phyloP scores from a whole-genome alignment of 257 asterid species.

The Penstemon barbatus region DNA sequence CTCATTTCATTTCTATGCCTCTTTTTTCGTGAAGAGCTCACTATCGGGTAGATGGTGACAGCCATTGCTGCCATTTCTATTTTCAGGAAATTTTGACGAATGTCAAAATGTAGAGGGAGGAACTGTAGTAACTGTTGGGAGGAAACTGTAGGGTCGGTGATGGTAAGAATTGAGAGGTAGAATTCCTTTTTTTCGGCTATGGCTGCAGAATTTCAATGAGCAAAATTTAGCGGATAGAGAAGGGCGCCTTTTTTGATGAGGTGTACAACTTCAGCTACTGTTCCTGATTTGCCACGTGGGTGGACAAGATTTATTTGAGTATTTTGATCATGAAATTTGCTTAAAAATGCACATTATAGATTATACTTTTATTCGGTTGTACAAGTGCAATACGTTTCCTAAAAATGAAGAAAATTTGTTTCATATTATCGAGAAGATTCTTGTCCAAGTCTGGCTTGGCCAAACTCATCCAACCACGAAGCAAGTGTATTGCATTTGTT shows the following conservation, averaged over 20 bases:
- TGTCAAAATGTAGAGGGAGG: slow-evolving; percentile 10
- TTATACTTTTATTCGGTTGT: no score
- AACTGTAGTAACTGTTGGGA: background rate
- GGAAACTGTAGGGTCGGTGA: slow-evolving; percentile 24
- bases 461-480: no score
- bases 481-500: no score
- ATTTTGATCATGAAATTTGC: no score
- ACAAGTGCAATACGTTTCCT: no score
- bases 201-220: background rate
- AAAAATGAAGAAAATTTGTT: no score
- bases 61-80: slow-evolving; percentile 86
- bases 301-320: slow-evolving; percentile 32
- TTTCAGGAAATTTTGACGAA: slow-evolving; percentile 6
- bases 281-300: slow-evolving; percentile 38
- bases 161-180: background rate
- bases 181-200: slow-evolving; percentile 12
- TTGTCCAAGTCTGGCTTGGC: no score
- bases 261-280: slow-evolving; percentile 32
- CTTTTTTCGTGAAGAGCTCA: slow-evolving; percentile 42
- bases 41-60: slow-evolving; percentile 47
- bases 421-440: no score
- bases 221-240: slow-evolving; percentile 59
- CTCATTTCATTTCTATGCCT: slow-evolving; percentile 32
- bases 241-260: slow-evolving; percentile 33
- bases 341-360: no score